phyloP scores from a whole-genome alignment of 73 alveolate genomes.

The Paramecium caudatum region DNA sequence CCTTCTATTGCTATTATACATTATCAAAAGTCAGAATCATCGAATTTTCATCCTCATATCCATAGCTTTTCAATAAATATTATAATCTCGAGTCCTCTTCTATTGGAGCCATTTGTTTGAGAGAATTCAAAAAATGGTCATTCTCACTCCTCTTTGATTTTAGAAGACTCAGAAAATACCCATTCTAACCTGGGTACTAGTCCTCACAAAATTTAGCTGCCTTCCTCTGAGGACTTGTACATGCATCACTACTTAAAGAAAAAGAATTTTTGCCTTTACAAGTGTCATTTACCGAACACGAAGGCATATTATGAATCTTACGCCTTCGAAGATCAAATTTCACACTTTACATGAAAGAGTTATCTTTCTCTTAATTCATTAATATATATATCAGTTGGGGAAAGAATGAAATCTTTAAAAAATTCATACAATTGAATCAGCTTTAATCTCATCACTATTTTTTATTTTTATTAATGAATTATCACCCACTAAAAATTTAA shows the following conservation, averaged over 20 bases:
- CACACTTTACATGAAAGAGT: neutral
- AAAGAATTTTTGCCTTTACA: constrained; percentile 18
- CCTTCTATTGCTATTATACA: neutral
- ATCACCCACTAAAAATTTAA: too few species aligned
- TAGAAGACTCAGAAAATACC: constrained; percentile 31
- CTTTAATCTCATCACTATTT: constrained; percentile 33
- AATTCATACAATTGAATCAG: constrained; percentile 57
- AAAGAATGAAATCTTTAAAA: constrained; percentile 31
- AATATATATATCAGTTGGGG: constrained; percentile 42
- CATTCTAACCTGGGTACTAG: constrained; percentile 54
- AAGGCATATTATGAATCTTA: neutral
- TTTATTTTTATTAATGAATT: too few species aligned
- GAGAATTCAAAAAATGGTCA: neutral
- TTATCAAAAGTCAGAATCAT: neutral
- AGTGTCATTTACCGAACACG: neutral
- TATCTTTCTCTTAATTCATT: constrained; percentile 50
- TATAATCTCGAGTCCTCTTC: neutral
- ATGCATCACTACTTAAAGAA: constrained; percentile 37
- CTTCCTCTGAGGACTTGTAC: constrained; percentile 38
- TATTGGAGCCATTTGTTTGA: neutral
- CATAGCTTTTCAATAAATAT: neutral
- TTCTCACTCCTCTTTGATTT: neutral
- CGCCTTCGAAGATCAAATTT: constrained; percentile 47
- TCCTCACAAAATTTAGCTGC: constrained; percentile 19
- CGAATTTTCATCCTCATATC: constrained; percentile 13